phyloP scores from a whole-genome alignment of 805 yeast species.

The Lipomyces sp. region DNA sequence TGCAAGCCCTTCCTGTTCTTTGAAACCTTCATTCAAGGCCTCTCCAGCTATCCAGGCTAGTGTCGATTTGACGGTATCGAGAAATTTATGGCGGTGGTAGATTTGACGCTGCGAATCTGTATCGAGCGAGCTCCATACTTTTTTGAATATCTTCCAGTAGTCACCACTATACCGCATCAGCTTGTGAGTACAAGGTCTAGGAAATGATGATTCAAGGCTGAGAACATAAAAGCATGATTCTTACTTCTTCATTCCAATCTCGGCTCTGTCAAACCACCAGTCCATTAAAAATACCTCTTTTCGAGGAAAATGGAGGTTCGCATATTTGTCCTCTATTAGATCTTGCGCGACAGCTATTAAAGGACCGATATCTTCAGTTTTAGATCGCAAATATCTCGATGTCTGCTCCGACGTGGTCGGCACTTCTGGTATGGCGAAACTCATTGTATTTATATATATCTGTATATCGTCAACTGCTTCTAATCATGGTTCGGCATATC shows the following conservation, averaged over 20 bases:
- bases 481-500: not conserved
- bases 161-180: constrained; percentile 5
- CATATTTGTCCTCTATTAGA: constrained; percentile 32
- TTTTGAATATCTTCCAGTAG: constrained; percentile 28
- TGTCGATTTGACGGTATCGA: constrained; percentile 16
- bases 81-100: constrained; percentile 25
- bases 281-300: constrained; percentile 45
- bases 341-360: constrained; percentile 39
- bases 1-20: not conserved
- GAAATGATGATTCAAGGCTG: not conserved
- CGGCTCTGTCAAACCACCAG: constrained; percentile 45
- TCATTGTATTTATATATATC: not conserved
- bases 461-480: not conserved
- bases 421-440: constrained; percentile 3
- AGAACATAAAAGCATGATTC: not conserved
- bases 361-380: constrained; percentile 33
- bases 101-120: constrained; percentile 9
- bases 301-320: constrained; percentile 43
- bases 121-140: constrained; percentile 14
- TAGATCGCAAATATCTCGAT: constrained; percentile 44
- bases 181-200: not conserved
- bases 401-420: constrained; percentile 41
- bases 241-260: constrained; percentile 48
- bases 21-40: not conserved
- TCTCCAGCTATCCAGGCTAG: constrained; percentile 1